Evolutionary conservation across 257 asterid genomes (phyloP).

Genomic region (Echium plantagineum): DNA sequence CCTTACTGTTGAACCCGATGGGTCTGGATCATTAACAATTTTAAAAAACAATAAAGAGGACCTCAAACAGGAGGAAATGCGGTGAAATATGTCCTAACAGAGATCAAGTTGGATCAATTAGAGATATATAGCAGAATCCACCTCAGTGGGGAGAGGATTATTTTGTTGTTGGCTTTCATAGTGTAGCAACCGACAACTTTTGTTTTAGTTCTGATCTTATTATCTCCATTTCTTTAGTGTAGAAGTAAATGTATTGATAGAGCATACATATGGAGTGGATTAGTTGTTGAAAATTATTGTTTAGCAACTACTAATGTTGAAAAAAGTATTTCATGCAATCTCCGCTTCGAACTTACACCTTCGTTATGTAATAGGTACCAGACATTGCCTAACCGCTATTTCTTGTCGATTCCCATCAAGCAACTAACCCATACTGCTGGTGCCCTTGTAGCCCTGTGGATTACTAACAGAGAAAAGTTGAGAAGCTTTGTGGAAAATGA

Average conservation of each 20-base stretch:
- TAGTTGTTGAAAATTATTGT: too few relatives aligned
- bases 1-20: not conserved
- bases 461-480: slow-evolving; percentile 80
- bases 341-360: not conserved
- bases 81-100: not conserved
- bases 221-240: too few relatives aligned
- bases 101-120: not conserved
- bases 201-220: too few relatives aligned
- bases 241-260: not conserved
- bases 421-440: slow-evolving; percentile 62
- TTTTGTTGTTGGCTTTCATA: too few relatives aligned
- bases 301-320: not conserved
- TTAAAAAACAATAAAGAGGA: not conserved
- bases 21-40: not conserved
- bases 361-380: slow-evolving; percentile 43
- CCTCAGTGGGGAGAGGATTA: too few relatives aligned
- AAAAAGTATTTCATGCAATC: not conserved
- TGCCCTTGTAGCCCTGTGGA: slow-evolving; percentile 87
- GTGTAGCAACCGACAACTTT: too few relatives aligned
- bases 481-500: slow-evolving; percentile 72
- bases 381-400: slow-evolving; percentile 68
- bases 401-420: slow-evolving; percentile 74
- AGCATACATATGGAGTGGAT: not conserved
- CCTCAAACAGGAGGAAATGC: not conserved
- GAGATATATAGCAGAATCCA: too few relatives aligned